Base-by-base conservation (phyloP, 768 basidiomycete species). In the Phaeotremella fagi region DNA sequence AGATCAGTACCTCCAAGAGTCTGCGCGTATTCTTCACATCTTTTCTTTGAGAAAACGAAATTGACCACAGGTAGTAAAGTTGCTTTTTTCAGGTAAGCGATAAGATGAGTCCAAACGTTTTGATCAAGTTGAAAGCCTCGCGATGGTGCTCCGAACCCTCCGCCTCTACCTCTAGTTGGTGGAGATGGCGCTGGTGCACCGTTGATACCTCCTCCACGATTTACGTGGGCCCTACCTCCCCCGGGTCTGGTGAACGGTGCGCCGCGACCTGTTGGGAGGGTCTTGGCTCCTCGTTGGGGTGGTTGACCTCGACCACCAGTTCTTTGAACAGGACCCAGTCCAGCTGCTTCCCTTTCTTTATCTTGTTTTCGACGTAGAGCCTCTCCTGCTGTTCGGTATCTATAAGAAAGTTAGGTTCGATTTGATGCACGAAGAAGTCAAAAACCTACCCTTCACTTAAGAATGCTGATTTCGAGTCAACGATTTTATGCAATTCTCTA, bases 11-110 rank as follows among this genome's bases (percentile, higher is more conserved):
- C 91, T 1, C 84, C 86, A 50, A 99, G 75, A 2, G 88, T 95
- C 7, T 79, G 80, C 3, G 95, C 95, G 68, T 99, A 89, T 76
- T 98, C 95, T 76, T 99, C 95, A 68, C 95, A 99, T 50, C 82
- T 80, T 74, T 91, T 92, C 79, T 99, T 99, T 25, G 90, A 95
- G 61, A 99, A 85, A 0, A 94, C 92, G 76, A 99, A 99, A 25
- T 95, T 82, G 27, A 99, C 95, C 14, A 92, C 90, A 1, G 95
- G 95, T 6, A 99, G 80, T 3, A 99, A 80, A 18, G 79, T 76
- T 58, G 86, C 84, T 77, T 97, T 98, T 66, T 85, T 82, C 52
- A 99, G 79, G 66, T 87, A 82, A 36, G 64, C 85, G 36, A 99
- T 79, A 45, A 99, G 80, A 65, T 97, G 91, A 18, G 94, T 89